Conservation (phyloP, 768 basidiomycete species). For the Tricholoma furcatifolium region DNA sequence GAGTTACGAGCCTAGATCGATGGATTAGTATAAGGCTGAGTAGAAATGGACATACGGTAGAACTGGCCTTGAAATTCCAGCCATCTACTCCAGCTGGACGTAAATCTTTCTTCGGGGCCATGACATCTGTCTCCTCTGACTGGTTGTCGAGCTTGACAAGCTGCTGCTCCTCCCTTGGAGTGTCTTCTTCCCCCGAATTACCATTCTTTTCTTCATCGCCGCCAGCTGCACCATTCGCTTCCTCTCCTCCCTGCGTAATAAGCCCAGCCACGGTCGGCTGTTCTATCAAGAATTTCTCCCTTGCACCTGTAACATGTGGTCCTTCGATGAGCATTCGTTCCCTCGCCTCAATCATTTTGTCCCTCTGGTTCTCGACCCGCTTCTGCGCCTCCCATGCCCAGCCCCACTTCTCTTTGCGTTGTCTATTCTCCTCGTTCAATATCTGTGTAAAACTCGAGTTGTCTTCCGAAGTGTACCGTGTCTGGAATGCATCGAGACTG, state of each 20-base stretch:
- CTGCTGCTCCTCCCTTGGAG: conserved; percentile 1
- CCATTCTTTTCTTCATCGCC: conserved; percentile 20
- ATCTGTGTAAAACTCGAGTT: conserved; percentile 96
- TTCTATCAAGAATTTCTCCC: conserved; percentile 67
- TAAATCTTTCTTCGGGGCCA: conserved; percentile 78
- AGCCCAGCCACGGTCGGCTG: conserved; percentile 54
- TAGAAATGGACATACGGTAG: neutral
- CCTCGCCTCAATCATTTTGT: conserved; percentile 64
- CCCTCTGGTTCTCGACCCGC: conserved; percentile 67
- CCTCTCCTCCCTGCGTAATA: conserved; percentile 37
- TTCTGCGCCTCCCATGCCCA: conserved; percentile 97
- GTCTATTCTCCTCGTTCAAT: conserved; percentile 83
- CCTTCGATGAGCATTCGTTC: conserved; percentile 74
- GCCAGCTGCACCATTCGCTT: conserved; percentile 18
- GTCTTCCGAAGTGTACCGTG: conserved; percentile 93
- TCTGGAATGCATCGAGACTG: conserved; percentile 85
- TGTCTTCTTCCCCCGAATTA: conserved; percentile 17
- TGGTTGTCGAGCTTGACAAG: conserved; percentile 26
- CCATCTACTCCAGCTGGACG: conserved; percentile 72
- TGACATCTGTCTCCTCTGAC: conserved; percentile 53
- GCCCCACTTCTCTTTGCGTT: conserved; percentile 73
- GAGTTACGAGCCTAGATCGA: conserved; percentile 81
- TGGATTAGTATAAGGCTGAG: neutral
- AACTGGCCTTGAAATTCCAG: conserved; percentile 78
- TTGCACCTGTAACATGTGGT: conserved; percentile 57